A percentile compares a stretch with the other conserved stretches of the same genome.
Evolutionary conservation across 352 stramenopile genomes (phyloP).

Genomic region (Pythium sukuiense): DNA sequence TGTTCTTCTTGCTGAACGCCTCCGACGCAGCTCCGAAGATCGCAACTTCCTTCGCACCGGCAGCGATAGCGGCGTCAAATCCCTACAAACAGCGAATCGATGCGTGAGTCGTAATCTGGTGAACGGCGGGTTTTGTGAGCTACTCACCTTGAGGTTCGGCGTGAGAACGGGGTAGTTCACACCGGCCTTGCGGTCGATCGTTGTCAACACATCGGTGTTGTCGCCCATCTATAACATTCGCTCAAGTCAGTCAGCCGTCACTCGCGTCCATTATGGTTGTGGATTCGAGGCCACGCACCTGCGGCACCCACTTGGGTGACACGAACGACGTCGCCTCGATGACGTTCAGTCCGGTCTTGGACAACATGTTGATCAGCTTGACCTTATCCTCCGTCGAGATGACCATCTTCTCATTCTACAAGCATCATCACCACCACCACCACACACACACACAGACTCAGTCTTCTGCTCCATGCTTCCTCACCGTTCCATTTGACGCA

Average conservation of each 20-base stretch:
- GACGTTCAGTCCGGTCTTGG: slow-evolving; percentile 79
- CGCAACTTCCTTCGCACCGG: slow-evolving; percentile 91
- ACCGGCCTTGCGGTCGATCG: slow-evolving; percentile 71
- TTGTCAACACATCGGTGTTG: slow-evolving; percentile 84
- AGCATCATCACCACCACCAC: neutral
- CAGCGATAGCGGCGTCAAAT: slow-evolving; percentile 85
- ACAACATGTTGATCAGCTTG: slow-evolving; percentile 89
- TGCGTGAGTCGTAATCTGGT: neutral
- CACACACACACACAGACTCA: neutral
- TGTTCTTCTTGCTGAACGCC: slow-evolving; percentile 95
- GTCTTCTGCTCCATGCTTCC: neutral
- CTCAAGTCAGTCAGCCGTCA: neutral
- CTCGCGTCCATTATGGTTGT: no score
- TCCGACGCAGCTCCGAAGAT: slow-evolving; percentile 96
- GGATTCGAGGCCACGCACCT: slow-evolving; percentile 40
- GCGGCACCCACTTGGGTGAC: slow-evolving; percentile 96
- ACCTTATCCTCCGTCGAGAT: slow-evolving; percentile 92
- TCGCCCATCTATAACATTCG: slow-evolving; percentile 88
- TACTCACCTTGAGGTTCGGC: slow-evolving; percentile 90
- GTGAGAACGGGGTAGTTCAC: slow-evolving; percentile 92
- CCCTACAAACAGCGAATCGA: slow-evolving; percentile 37
- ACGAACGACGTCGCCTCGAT: slow-evolving; percentile 97
- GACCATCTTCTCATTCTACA: slow-evolving; percentile 90
- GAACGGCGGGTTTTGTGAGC: no score
- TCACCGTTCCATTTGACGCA: slow-evolving; percentile 2